Evolutionary conservation across 208 protist genomes (phyloP).

Genomic region (Leishmania tarentolae): DNA sequence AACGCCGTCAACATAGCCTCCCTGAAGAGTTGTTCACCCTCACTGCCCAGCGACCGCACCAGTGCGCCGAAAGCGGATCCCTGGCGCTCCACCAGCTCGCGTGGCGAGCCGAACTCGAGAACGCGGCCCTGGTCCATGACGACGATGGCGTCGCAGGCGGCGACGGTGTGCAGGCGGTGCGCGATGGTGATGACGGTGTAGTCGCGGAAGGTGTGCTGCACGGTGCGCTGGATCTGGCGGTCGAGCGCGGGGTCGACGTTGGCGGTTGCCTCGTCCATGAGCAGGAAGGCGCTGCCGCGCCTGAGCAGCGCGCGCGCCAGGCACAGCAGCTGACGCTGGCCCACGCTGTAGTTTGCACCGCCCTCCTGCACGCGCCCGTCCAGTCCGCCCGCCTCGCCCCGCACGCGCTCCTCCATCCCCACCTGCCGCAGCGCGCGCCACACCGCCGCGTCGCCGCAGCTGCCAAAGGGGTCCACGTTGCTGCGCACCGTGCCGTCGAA

Average conservation of each 20-base stretch:
- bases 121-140: conserved; percentile 57
- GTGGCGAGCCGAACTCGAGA: conserved; percentile 14
- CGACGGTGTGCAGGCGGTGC: conserved; percentile 75
- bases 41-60: conserved; percentile 18
- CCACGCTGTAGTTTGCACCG: conserved; percentile 70
- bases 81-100: conserved; percentile 29
- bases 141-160: conserved; percentile 58
- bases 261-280: conserved; percentile 80
- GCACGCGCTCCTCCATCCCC: conserved; percentile 43
- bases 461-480: conserved; percentile 77
- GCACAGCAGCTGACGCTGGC: conserved; percentile 78
- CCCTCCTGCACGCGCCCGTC: conserved; percentile 61
- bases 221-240: conserved; percentile 54
- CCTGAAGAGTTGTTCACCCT: neutral
- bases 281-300: conserved; percentile 56
- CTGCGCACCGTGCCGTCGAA: conserved; percentile 77
- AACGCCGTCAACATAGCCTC: neutral
- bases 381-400: conserved; percentile 28
- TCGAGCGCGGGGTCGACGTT: conserved; percentile 70
- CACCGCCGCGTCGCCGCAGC: conserved; percentile 42
- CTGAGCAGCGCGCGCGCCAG: conserved; percentile 73
- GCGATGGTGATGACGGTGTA: conserved; percentile 76
- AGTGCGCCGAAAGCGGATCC: conserved; percentile 40
- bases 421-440: conserved; percentile 55
- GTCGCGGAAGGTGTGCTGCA: conserved; percentile 44